Conservation (phyloP, 768 basidiomycete genomes). For the Russula brevipes region DNA sequence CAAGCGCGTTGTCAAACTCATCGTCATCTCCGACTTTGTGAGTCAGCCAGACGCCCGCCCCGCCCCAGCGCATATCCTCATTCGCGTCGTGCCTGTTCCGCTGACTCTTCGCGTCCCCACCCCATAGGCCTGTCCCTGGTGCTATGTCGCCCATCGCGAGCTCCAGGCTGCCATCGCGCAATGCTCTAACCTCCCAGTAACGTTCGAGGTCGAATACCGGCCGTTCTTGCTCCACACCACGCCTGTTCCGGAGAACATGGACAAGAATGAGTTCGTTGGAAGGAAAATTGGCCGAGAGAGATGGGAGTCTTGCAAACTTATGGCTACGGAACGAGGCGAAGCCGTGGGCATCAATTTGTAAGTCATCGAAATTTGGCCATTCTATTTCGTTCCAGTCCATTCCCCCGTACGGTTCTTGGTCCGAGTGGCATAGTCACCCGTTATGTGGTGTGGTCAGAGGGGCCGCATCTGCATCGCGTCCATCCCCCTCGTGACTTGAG, state of each 20-base stretch:
- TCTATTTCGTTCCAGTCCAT: background rate
- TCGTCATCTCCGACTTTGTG: conserved; percentile 34
- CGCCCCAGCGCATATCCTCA: background rate
- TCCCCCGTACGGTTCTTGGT: background rate
- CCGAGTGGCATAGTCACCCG: background rate
- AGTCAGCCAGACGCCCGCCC: conserved; percentile 23
- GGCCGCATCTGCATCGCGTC: background rate
- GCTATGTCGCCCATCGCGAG: conserved; percentile 40
- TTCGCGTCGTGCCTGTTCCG: background rate
- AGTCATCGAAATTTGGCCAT: conserved; percentile 27
- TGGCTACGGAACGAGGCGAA: conserved; percentile 34
- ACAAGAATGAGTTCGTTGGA: conserved; percentile 30
- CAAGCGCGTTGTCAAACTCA: conserved; percentile 24
- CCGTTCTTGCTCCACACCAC: conserved; percentile 44
- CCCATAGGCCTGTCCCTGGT: conserved; percentile 38
- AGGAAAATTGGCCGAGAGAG: conserved; percentile 40
- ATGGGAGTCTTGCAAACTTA: conserved; percentile 31
- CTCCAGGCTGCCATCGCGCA: conserved; percentile 36
- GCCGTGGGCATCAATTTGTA: conserved; percentile 43
- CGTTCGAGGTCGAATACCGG: conserved; percentile 42
- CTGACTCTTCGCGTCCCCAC: conserved; percentile 2
- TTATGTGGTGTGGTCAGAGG: background rate
- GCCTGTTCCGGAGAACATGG: conserved; percentile 31
- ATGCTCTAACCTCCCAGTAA: conserved; percentile 30
- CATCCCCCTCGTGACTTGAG: background rate